A percentile compares a stretch with the other conserved stretches of the same genome.
Evolutionary conservation across 139 green algal species (phyloP).

Genomic region (Asterochloris sp.): DNA sequence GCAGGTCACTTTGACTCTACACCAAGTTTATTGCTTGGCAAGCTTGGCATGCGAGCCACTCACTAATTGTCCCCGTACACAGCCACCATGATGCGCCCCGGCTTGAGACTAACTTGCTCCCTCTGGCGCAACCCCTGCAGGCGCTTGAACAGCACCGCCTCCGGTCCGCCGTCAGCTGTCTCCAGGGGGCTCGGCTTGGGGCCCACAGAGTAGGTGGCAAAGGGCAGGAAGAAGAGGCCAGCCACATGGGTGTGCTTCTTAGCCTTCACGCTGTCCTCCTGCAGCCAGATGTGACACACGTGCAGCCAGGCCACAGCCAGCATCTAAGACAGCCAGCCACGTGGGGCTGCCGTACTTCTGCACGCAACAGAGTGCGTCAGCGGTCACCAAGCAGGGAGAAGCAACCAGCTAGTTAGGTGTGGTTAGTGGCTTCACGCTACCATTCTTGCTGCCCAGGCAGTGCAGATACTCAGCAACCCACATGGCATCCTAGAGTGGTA

Average conservation of each 20-base stretch:
- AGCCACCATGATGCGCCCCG: slow-evolving; percentile 4
- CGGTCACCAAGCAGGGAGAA: too few relatives aligned
- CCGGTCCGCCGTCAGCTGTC: background rate
- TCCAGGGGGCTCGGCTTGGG: slow-evolving; percentile 13
- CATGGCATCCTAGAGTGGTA: too few relatives aligned
- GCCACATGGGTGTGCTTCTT: slow-evolving; percentile 3
- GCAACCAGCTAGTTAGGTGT: too few relatives aligned
- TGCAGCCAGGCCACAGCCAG: background rate
- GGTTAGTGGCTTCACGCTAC: too few relatives aligned
- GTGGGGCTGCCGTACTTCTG: background rate
- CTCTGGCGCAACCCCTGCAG: slow-evolving; percentile 11
- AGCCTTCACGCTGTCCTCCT: slow-evolving; percentile 23
- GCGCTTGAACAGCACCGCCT: slow-evolving; percentile 20
- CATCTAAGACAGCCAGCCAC: background rate
- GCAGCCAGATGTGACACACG: background rate
- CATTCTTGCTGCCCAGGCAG: too few relatives aligned
- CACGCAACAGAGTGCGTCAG: too few relatives aligned
- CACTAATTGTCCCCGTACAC: slow-evolving; percentile 20
- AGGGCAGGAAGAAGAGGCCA: slow-evolving; percentile 18
- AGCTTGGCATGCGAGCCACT: background rate
- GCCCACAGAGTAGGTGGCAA: slow-evolving; percentile 9
- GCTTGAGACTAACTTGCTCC: background rate
- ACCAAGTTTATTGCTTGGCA: too few relatives aligned
- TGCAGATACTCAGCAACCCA: too few relatives aligned
- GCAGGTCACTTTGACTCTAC: too few relatives aligned